phyloP scores from a whole-genome alignment of 2,329 filamentous ascomycete genomes.

The Calonectria leucothoes region DNA sequence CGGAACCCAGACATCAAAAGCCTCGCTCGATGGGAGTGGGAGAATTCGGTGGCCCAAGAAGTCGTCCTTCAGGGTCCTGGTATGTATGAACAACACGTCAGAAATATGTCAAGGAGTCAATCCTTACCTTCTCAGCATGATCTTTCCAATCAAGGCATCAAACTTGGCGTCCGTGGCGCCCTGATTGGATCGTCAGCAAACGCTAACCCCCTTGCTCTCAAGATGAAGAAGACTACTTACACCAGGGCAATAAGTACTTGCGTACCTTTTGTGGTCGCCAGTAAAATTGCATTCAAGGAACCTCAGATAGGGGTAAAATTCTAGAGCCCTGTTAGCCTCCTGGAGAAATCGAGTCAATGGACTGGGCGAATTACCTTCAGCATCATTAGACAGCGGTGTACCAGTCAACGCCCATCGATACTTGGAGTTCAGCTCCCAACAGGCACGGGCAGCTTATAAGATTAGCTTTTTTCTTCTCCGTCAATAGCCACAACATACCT shows the following conservation, averaged over 20 bases:
- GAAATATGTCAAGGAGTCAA: neutral
- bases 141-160: slow-evolving; percentile 28
- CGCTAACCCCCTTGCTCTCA: too few relatives aligned
- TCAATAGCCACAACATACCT: slow-evolving; percentile 36
- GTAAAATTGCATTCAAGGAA: slow-evolving; percentile 43
- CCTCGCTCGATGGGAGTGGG: slow-evolving; percentile 29
- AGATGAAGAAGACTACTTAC: slow-evolving; percentile 22
- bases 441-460: slow-evolving; percentile 30
- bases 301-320: slow-evolving; percentile 50
- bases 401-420: slow-evolving; percentile 50
- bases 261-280: slow-evolving; percentile 14
- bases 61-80: slow-evolving; percentile 40
- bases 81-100: neutral
- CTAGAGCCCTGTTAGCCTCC: slow-evolving; percentile 31
- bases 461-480: neutral
- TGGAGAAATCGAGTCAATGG: too few relatives aligned
- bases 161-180: slow-evolving; percentile 26
- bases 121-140: slow-evolving; percentile 46
- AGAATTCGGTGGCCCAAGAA: slow-evolving; percentile 45
- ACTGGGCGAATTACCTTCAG: slow-evolving; percentile 40
- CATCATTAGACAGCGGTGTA: slow-evolving; percentile 49
- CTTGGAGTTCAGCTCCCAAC: slow-evolving; percentile 42
- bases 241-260: slow-evolving; percentile 22
- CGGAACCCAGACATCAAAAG: slow-evolving; percentile 35
- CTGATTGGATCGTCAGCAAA: slow-evolving; percentile 18